Evolutionary conservation across 257 asterid genomes (phyloP), one percentile per base, ranked within the genome.

Genomic region (Leptodermis oblonga): DNA sequence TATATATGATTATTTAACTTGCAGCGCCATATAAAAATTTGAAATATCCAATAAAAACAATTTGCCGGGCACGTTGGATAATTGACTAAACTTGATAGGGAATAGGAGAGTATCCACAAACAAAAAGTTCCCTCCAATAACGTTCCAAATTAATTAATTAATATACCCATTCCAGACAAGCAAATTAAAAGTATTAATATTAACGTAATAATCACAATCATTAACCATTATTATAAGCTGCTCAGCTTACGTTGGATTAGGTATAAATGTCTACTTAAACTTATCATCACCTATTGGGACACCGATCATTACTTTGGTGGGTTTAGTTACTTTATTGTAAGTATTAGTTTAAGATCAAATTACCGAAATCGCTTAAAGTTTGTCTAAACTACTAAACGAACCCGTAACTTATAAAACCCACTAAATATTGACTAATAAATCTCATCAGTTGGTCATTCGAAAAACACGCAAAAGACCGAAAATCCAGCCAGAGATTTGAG

Each of bases 221-320:
- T 61, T 30, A 61, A 26, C 13, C 62, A 48, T 37, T 48, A 74
- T 68, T 46, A 36, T 67, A 59, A 46, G 23, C 20, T 4, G 1
- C 34, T 36, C 30, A 20, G 26, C 60, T 67, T n/a, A 26, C 54
- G 49, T 46, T 45, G 70, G 78, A 36, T 67, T 74, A 68, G 74
- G 58, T 33, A 67, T 15, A 34, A 3, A 46, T 37, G 10, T 26
- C 12, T 37, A 65, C 10, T 23, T 36, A 31, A 33, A 45, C 60
- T 67, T 54, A 66, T 61, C 39, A 68, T 74, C 69, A 59, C 73
- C 8, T 37, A 1, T n/a, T 52, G 48, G 49, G 7, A 9, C 56
- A 34, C 34, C 69, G 60, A 68, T 68, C 26, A 68, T 68, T 60
- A 25, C 20, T 12, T 52, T 49, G 41, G 55, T 37, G 49, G 66